Percentiles rank a stretch among this genome's conserved stretches.
Evolutionary conservation across 805 yeast genomes (phyloP).

Genomic region (Ogataea allantospora): DNA sequence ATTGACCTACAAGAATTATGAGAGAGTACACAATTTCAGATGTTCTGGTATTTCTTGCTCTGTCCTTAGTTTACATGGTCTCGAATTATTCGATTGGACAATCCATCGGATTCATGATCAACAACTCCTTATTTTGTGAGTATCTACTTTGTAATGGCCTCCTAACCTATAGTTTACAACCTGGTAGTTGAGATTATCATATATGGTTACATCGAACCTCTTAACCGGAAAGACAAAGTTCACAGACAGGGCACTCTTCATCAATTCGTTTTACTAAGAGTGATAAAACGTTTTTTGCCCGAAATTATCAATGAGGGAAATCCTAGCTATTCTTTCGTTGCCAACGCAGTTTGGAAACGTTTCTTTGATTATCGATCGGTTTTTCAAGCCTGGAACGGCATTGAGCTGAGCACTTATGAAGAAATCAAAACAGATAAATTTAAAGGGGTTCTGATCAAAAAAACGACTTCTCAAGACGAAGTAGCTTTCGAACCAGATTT

Average conservation of each 20-base stretch:
- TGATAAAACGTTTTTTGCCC: constrained; percentile 22
- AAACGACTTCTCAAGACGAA: constrained; percentile 32
- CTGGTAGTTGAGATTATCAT: constrained; percentile 26
- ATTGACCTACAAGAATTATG: constrained; percentile 16
- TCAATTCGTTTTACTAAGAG: constrained; percentile 25
- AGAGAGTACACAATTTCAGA: constrained; percentile 33
- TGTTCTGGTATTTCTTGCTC: constrained; percentile 22
- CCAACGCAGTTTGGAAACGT: constrained; percentile 32
- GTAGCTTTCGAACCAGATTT: constrained; percentile 36
- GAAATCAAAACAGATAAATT: constrained; percentile 13
- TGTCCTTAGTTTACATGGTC: constrained; percentile 26
- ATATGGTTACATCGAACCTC: constrained; percentile 33
- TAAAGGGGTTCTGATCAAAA: constrained; percentile 25
- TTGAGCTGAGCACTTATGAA: constrained; percentile 33
- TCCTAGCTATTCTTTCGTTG: constrained; percentile 29
- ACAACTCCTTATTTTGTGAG: constrained; percentile 24
- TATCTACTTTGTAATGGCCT: neutral
- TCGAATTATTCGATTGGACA: constrained; percentile 25
- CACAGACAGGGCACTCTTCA: constrained; percentile 31
- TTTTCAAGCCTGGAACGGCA: constrained; percentile 35
- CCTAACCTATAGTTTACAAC: constrained; percentile 18
- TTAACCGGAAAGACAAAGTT: constrained; percentile 29
- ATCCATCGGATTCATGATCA: constrained; percentile 19
- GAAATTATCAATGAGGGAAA: constrained; percentile 15
- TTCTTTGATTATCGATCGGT: constrained; percentile 32